Evolutionary conservation across 2,329 filamentous ascomycete species (phyloP), one percentile per base, ranked within the genome.

Genomic region (Arthrobotrys musiformis): DNA sequence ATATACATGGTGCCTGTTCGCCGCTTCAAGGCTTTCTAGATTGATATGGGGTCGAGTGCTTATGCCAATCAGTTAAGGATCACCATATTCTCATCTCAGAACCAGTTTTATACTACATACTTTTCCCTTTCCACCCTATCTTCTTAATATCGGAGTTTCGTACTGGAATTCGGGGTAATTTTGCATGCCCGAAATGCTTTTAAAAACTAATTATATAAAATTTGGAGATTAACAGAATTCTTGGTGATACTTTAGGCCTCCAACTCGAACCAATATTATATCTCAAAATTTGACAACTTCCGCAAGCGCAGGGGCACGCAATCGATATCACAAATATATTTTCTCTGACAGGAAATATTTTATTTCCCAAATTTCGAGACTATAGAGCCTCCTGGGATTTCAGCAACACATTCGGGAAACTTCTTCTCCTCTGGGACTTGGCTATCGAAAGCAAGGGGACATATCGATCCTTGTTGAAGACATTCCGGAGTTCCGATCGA

Each of bases 371-470:
- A 62, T 52, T 60, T 35, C 3, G n/a, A 40, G 17, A 17, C 52
- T 61, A 56, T 22, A 54, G 30, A 35, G 35, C 4, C 56, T 37
- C 48, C 13, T 42, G 7, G n/a, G 63, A 30, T 17, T 42, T 15
- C n/a, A 46, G 50, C 69, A 64, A 73, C 69, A 48, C 69, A 66
- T 52, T 22, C 5, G 33, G 54, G 15, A 52, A 58, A 40, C 13
- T 26, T n/a, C 56, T 35, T 58, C 44, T 61, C 60, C 22, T 40
- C 26, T 62, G 24, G 3, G 28, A 54, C 13, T 46, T 60, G 50
- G 48, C 52, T 54, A 70, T 77, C 66, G 44, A n/a, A 70, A 56
- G 73, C 61, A 77, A 77, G 73, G 72, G 66, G 63, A 56, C 15
- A 28, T 46, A 56, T 54, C 24, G 24, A 33, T 24, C 48, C 22